Percentiles rank a stretch among this genome's conserved stretches.
Evolutionary conservation across 106 monocot species (phyloP).

Genomic region (Gastrodia elata): DNA sequence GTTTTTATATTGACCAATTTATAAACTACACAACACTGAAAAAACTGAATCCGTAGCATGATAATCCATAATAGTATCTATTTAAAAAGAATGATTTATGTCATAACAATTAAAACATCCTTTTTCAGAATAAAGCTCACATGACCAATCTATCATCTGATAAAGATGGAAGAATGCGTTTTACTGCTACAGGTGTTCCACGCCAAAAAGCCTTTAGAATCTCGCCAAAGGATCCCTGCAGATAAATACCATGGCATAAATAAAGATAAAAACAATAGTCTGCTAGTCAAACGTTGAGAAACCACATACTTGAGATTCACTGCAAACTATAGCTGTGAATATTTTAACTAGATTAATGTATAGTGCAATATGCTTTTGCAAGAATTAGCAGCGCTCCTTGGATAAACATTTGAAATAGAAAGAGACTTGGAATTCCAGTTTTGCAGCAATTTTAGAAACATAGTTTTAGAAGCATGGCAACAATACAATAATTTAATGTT

Average conservation of each 20-base stretch:
- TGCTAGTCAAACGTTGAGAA: neutral
- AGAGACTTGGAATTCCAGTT: neutral
- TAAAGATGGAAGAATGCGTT: conserved; percentile 90
- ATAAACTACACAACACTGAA: neutral
- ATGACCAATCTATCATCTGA: conserved; percentile 89
- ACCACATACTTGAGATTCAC: neutral
- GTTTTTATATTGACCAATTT: neutral
- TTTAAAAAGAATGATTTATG: neutral
- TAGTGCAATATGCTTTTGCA: neutral
- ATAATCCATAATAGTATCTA: neutral
- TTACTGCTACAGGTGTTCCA: conserved; percentile 93
- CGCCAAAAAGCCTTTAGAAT: conserved; percentile 91
- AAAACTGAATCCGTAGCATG: neutral
- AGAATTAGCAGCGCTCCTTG: neutral
- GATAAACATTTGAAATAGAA: neutral
- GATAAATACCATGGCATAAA: conserved; percentile 7
- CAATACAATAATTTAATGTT: neutral
- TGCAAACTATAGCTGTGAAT: neutral
- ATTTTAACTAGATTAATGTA: neutral
- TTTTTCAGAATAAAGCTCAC: conserved; percentile 28
- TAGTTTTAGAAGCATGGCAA: neutral
- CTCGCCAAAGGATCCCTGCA: conserved; percentile 96
- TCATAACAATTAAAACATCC: neutral
- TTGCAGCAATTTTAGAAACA: neutral
- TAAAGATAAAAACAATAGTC: neutral